Evolutionary conservation across 768 basidiomycete genomes (phyloP).

Genomic region (Leccinum subgranulosum): DNA sequence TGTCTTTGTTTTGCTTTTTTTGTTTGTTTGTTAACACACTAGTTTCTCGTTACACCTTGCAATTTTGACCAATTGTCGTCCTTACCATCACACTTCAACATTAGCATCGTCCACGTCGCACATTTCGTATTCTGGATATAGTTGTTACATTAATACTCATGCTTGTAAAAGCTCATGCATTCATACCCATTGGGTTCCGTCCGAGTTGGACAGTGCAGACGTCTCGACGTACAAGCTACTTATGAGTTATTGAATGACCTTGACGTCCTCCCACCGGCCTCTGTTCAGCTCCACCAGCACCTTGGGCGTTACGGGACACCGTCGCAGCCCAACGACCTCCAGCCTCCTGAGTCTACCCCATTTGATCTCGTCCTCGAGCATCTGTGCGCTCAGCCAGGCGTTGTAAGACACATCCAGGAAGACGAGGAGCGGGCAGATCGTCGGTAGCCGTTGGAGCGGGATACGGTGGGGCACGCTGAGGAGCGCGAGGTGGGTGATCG

Average conservation of each 20-base stretch:
- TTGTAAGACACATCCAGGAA: constrained; percentile 72
- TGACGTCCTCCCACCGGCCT: constrained; percentile 65
- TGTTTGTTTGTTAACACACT: neutral
- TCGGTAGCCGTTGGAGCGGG: constrained; percentile 55
- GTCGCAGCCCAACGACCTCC: constrained; percentile 51
- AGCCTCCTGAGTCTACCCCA: constrained; percentile 59
- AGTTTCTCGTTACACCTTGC: neutral
- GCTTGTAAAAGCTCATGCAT: constrained; percentile 14
- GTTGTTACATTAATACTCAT: constrained; percentile 30
- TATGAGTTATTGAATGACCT: constrained; percentile 38
- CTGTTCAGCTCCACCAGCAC: constrained; percentile 48
- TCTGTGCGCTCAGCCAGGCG: constrained; percentile 37
- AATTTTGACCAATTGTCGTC: neutral
- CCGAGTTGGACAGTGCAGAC: neutral
- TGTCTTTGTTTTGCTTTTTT: neutral
- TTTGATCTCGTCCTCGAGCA: constrained; percentile 45
- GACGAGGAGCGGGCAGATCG: constrained; percentile 57
- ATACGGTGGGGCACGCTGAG: constrained; percentile 47
- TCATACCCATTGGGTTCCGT: neutral
- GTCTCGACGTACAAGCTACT: neutral
- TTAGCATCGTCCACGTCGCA: constrained; percentile 17
- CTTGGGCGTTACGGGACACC: constrained; percentile 44
- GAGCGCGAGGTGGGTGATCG: constrained; percentile 61
- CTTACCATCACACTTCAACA: neutral
- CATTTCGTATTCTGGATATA: constrained; percentile 14